A percentile compares a stretch with the other conserved stretches of the same genome.
These are phyloP conservation scores for Sechiopsis laciniata DNA, from an alignment of 306 rosid species.

Conservation along the genomic window DNA sequence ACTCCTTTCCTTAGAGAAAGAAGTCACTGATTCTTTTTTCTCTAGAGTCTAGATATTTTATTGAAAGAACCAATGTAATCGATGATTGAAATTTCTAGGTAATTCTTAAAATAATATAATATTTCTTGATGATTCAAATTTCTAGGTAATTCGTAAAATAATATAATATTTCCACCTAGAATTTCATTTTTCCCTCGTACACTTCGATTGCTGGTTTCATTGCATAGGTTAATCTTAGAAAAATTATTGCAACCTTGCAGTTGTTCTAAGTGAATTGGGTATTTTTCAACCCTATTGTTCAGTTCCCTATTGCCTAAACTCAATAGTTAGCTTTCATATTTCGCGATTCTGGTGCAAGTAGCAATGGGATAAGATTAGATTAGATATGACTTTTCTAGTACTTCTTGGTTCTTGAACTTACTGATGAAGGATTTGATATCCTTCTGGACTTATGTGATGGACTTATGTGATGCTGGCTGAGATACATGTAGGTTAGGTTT, in stretches of 20 bases:
- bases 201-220: not conserved
- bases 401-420: not conserved
- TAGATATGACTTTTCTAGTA: not conserved
- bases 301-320: not conserved
- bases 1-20: not conserved
- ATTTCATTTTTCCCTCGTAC: conserved; percentile 3
- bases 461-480: not conserved
- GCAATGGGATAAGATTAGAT: not conserved
- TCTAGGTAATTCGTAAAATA: not conserved
- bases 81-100: too few species aligned
- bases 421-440: not conserved
- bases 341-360: not conserved
- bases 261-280: not conserved
- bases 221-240: not conserved
- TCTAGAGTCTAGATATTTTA: not conserved
- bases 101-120: too few species aligned
- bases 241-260: not conserved
- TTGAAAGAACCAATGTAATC: too few species aligned
- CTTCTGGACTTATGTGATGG: not conserved
- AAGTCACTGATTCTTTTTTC: too few species aligned
- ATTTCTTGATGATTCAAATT: too few species aligned
- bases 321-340: not conserved
- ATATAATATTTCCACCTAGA: not conserved
- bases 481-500: not conserved
- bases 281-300: conserved; percentile 5